Conservation (phyloP, 768 basidiomycete species). For the Kwoniella sp. region DNA sequence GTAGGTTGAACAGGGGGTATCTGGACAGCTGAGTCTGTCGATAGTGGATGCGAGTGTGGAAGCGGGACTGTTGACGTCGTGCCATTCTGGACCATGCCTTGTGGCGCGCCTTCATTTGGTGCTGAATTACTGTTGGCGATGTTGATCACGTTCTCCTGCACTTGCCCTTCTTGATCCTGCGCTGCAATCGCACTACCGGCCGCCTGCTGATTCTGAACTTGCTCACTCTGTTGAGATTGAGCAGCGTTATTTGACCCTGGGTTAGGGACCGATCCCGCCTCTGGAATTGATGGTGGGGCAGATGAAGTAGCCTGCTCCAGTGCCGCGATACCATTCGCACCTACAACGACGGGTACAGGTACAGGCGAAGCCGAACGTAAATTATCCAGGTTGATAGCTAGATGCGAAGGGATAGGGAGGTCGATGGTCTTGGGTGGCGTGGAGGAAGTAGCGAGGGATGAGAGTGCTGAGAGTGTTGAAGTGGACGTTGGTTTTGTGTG, state of each 20-base stretch:
- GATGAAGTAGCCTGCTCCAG: not conserved
- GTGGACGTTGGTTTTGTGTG: not conserved
- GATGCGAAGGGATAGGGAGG: slow-evolving; percentile 14
- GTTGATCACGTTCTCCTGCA: not conserved
- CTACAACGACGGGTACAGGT: not conserved
- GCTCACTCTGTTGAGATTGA: no score
- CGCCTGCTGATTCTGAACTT: no score
- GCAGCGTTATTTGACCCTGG: no score
- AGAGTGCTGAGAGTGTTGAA: not conserved
- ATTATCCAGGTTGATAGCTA: slow-evolving; percentile 3
- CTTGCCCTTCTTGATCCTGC: not conserved
- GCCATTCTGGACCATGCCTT: not conserved
- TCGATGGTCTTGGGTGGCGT: slow-evolving; percentile 12
- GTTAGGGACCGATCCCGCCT: no score
- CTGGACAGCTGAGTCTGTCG: not conserved
- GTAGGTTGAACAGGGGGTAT: not conserved
- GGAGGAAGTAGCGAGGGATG: slow-evolving; percentile 1
- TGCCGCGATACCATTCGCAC: not conserved
- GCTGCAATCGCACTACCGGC: not conserved
- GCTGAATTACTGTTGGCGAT: not conserved
- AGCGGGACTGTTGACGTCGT: not conserved
- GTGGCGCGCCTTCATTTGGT: not conserved
- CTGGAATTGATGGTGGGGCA: not conserved
- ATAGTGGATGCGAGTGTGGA: not conserved
- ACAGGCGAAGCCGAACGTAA: not conserved